Evolutionary conservation across 148 eudicot species (phyloP).

Genomic region (Silene latifolia): DNA sequence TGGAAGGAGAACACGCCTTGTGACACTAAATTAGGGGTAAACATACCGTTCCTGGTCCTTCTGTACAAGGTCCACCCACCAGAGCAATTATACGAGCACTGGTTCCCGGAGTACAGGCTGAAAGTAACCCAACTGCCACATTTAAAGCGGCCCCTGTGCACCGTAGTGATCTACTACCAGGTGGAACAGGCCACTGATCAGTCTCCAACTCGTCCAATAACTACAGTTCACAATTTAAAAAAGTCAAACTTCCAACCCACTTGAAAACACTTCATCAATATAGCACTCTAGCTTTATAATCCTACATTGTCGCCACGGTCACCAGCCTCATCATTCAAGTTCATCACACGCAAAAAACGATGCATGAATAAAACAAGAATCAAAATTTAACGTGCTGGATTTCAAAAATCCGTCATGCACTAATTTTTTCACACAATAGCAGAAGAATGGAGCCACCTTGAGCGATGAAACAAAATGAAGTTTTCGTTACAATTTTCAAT

Average conservation of each 20-base stretch:
- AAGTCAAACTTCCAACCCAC: background rate
- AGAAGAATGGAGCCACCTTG: too few species aligned
- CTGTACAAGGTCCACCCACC: constrained; percentile 98
- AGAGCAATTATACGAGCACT: constrained; percentile 84
- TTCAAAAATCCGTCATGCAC: background rate
- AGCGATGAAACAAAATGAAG: too few species aligned
- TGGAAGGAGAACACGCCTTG: background rate
- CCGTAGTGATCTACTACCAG: constrained; percentile 76
- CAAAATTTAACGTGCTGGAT: background rate
- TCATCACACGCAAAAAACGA: too few species aligned
- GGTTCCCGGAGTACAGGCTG: constrained; percentile 79
- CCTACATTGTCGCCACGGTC: too few species aligned
- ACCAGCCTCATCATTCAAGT: background rate
- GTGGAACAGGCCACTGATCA: constrained; percentile 88
- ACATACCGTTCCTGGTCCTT: constrained; percentile 92
- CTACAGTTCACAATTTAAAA: constrained; percentile 36
- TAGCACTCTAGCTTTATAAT: too few species aligned
- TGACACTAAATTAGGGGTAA: too few species aligned
- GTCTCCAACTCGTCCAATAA: constrained; percentile 79
- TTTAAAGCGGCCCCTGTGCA: constrained; percentile 96
- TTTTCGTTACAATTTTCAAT: background rate
- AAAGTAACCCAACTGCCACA: constrained; percentile 78
- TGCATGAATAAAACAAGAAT: background rate
- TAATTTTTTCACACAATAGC: background rate
- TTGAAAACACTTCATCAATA: background rate